Percentiles rank a stretch among this genome's conserved stretches.
Conservation (phyloP, 106 monocot species). For the Alisma plantagoaquatica region DNA sequence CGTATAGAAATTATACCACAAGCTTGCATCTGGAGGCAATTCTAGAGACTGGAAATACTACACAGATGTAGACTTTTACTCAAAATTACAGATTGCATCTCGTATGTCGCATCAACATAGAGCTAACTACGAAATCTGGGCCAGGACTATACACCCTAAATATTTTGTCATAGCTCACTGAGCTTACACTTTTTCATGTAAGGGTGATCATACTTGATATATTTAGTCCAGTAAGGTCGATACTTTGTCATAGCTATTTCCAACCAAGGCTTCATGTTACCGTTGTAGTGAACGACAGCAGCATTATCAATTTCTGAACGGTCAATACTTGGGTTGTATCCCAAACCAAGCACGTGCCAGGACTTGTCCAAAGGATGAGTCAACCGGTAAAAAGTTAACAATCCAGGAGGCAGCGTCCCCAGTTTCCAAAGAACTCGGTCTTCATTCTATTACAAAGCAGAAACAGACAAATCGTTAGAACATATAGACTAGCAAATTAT, state of each 20-base stretch:
- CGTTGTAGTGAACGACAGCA: slow-evolving; percentile 24
- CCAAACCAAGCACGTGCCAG: slow-evolving; percentile 25
- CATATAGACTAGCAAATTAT: background rate
- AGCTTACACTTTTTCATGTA: slow-evolving; percentile 7
- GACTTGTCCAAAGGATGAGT: slow-evolving; percentile 27
- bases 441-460: slow-evolving; percentile 12
- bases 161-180: no score
- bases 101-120: no score
- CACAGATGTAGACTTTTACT: no score
- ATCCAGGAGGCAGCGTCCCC: slow-evolving; percentile 24
- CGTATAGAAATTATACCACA: no score
- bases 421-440: slow-evolving; percentile 22
- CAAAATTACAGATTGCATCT: no score
- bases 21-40: no score
- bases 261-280: slow-evolving; percentile 25
- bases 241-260: slow-evolving; percentile 25
- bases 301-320: slow-evolving; percentile 12
- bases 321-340: slow-evolving; percentile 18
- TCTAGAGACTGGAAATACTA: no score
- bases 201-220: slow-evolving; percentile 14
- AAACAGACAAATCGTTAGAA: background rate
- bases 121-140: no score
- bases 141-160: no score
- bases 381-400: slow-evolving; percentile 21
- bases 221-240: slow-evolving; percentile 19